A percentile compares a stretch with the other conserved stretches of the same genome.
These are phyloP conservation scores for Trametes sanguinea DNA, from an alignment of 768 basidiomycete genomes.

Conservation along the genomic window DNA sequence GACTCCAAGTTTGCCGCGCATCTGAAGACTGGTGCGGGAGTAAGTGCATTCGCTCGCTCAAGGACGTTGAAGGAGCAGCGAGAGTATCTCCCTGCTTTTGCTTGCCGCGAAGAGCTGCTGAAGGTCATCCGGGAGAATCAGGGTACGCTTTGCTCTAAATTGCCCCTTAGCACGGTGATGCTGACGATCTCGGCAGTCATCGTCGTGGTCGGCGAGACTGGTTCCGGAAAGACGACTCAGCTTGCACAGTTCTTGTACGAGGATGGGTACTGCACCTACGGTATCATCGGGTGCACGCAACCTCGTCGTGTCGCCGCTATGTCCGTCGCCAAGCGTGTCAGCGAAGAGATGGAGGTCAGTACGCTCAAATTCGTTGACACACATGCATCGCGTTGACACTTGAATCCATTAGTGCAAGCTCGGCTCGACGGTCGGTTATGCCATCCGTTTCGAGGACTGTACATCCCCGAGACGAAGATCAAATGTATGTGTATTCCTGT, in stretches of 20 bases:
- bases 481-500: slow-evolving; percentile 67
- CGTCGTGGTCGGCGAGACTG: slow-evolving; percentile 99
- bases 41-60: slow-evolving; percentile 77
- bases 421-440: slow-evolving; percentile 90
- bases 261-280: slow-evolving; percentile 90
- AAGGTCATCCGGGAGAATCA: slow-evolving; percentile 91
- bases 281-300: slow-evolving; percentile 95
- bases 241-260: slow-evolving; percentile 94
- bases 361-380: not conserved
- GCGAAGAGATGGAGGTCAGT: slow-evolving; percentile 96
- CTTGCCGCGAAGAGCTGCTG: slow-evolving; percentile 92
- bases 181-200: slow-evolving; percentile 55
- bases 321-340: slow-evolving; percentile 99
- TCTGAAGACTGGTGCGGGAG: slow-evolving; percentile 76
- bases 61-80: slow-evolving; percentile 92
- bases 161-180: not conserved
- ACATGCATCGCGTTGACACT: slow-evolving; percentile 10
- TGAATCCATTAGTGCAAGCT: slow-evolving; percentile 69
- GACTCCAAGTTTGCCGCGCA: slow-evolving; percentile 98
- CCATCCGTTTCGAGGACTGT: slow-evolving; percentile 98
- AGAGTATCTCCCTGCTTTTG: slow-evolving; percentile 97
- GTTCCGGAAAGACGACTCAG: slow-evolving; percentile 98
- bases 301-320: slow-evolving; percentile 98
- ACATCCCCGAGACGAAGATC: slow-evolving; percentile 93
- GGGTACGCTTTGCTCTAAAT: slow-evolving; percentile 47